A percentile compares a stretch with the other conserved stretches of the same genome.
phyloP scores from a whole-genome alignment of 1,284 basidiomycete species.

The Naganishia albida region DNA sequence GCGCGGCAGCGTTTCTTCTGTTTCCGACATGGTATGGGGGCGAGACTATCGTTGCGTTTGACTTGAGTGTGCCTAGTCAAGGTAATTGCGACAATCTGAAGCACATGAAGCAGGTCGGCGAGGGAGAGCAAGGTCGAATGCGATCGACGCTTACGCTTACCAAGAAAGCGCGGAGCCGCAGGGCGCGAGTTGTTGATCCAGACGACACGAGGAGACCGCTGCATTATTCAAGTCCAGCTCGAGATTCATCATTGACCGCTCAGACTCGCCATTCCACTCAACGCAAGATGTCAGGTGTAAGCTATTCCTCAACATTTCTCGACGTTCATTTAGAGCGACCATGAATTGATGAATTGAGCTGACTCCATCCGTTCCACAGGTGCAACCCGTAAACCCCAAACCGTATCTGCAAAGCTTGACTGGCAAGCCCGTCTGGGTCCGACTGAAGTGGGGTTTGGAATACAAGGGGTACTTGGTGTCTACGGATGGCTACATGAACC shows the following conservation, averaged over 20 bases:
- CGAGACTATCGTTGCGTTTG: no score
- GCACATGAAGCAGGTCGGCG: not conserved
- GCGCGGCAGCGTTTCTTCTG: constrained; percentile 68
- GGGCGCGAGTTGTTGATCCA: constrained; percentile 1
- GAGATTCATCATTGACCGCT: not conserved
- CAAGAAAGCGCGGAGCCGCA: constrained; percentile 8
- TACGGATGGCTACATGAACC: constrained; percentile 99
- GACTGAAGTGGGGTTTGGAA: constrained; percentile 98
- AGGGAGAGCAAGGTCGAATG: not conserved
- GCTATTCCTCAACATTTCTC: not conserved
- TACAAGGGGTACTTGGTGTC: constrained; percentile 99
- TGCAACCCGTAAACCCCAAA: constrained; percentile 88
- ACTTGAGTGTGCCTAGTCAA: no score
- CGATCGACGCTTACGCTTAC: constrained; percentile 2
- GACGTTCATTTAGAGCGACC: not conserved
- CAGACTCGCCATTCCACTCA: not conserved
- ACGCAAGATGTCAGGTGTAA: constrained; percentile 29
- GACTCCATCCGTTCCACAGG: constrained; percentile 4
- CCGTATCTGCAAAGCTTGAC: constrained; percentile 98
- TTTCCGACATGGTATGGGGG: constrained; percentile 45
- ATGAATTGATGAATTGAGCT: not conserved
- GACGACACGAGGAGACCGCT: not conserved
- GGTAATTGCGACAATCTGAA: no score
- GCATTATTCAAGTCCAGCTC: not conserved
- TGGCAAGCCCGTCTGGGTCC: constrained; percentile 92